Evolutionary conservation across 2,329 filamentous ascomycete species (phyloP), one percentile per base, ranked within the genome.

Genomic region (Trichoderma sp.): DNA sequence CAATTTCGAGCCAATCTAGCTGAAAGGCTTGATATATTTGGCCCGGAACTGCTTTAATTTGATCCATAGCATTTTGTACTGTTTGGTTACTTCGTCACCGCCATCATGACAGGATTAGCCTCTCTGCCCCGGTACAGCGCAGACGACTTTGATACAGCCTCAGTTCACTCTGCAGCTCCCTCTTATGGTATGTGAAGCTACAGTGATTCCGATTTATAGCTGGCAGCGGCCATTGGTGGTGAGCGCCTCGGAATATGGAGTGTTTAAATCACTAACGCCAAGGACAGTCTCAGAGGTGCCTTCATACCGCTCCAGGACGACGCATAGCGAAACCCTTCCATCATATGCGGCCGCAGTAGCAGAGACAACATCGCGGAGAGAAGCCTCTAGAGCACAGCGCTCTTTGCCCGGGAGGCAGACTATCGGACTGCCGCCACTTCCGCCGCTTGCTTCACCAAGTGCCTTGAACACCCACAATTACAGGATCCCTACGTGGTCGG

Each of bases 81-180:
- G 21, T 40, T 37, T 43, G 43, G 8, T 53, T 33, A 53, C 35
- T 13, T 10, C 53, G 24, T 56, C 43, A 49, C 37, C 31, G 52
- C 57, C 75, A 75, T 73, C 70, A 79, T 79, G 78, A 78, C 76
- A 37, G 78, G 72, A 53, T 72, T 74, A 27, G 69, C 77, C 64
- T 73, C 74, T 62, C 74, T 76, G 27, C 74, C 79, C 68, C 78
- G 79, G 57, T 81, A 81, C 69, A 78, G 76, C 72, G 74, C 80
- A 6, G 85, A 88, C 70, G 89, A 91, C 76, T 88, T 90, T 70
- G 89, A 92, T 74, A 90, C 89, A 27, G 85, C 87, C 7, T 92
- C 90, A 11, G 86, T 92, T 71, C 87, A 83, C 73, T 91, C 89
- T 21, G 85, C 85, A 8, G 89, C 89, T n/a, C 89, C 89, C 52